These are phyloP conservation scores for Tillandsia leiboldiana DNA, from an alignment of 176 grass and related monocot genomes.

Conservation along the genomic window DNA sequence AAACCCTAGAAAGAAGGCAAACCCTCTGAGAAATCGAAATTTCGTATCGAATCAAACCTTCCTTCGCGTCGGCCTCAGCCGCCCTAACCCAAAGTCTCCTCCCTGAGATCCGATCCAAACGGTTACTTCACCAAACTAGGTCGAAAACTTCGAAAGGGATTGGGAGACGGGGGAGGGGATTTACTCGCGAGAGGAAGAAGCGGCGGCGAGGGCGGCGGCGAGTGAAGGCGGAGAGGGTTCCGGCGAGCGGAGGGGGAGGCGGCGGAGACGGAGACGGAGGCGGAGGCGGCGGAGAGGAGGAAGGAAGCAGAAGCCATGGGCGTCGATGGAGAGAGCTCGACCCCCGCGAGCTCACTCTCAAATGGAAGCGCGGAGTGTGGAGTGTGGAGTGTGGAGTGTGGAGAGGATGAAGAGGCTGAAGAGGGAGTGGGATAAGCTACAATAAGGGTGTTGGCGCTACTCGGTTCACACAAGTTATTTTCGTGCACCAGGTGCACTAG, in stretches of 20 bases:
- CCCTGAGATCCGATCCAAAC: conserved; percentile 21
- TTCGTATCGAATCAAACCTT: conserved; percentile 25
- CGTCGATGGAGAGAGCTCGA: background rate
- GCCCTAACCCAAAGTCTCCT: conserved; percentile 32
- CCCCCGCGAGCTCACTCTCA: background rate
- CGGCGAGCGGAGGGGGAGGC: conserved; percentile 4
- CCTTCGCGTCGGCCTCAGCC: conserved; percentile 47
- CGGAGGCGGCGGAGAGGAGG: conserved; percentile 29
- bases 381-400: background rate
- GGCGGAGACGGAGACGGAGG: conserved; percentile 5
- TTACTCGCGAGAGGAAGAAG: conserved; percentile 26
- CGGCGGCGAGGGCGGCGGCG: background rate
- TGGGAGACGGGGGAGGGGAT: background rate
- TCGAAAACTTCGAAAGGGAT: background rate
- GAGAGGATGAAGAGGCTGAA: no score
- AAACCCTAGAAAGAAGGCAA: background rate
- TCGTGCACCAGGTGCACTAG: no score
- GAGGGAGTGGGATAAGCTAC: no score
- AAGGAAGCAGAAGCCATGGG: conserved; percentile 26
- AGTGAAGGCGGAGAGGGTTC: conserved; percentile 16
- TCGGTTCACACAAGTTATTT: no score
- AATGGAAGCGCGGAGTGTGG: background rate
- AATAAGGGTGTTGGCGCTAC: no score
- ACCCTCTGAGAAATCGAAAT: background rate
- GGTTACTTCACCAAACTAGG: background rate